Conservation (phyloP, 1,139 yeast genomes). For the Arxiozyma telluris region DNA sequence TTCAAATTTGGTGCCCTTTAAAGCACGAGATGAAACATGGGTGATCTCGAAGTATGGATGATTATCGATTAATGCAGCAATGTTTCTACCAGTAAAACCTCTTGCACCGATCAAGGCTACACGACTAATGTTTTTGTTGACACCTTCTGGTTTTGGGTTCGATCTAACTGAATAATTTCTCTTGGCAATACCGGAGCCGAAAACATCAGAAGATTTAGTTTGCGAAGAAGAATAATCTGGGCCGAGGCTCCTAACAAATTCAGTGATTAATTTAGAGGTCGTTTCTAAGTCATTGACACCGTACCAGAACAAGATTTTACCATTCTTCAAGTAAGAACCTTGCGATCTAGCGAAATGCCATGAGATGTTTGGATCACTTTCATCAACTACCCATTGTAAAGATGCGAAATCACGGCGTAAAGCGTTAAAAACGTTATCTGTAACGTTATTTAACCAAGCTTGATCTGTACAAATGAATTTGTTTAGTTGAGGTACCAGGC, state of each 20-base stretch:
- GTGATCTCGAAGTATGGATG: conserved; percentile 84
- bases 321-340: conserved; percentile 86
- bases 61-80: conserved; percentile 72
- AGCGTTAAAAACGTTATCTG: conserved; percentile 86
- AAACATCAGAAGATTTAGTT: conserved; percentile 23
- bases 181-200: conserved; percentile 29
- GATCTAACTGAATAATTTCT: conserved; percentile 36
- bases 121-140: conserved; percentile 49
- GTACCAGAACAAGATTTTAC: conserved; percentile 89
- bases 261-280: conserved; percentile 56
- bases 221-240: conserved; percentile 15
- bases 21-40: conserved; percentile 93
- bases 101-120: conserved; percentile 97
- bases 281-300: conserved; percentile 63
- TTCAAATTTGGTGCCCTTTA: conserved; percentile 73
- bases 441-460: conserved; percentile 96
- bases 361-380: conserved; percentile 80
- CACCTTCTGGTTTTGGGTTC: conserved; percentile 67
- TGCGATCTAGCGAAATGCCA: conserved; percentile 93
- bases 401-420: conserved; percentile 63
- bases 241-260: conserved; percentile 38
- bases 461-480: conserved; percentile 79
- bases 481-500: conserved; percentile 60
- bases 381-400: conserved; percentile 83
- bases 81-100: conserved; percentile 83